phyloP scores from a whole-genome alignment of 2,329 filamentous ascomycete species.

The Fusarium algeriense region DNA sequence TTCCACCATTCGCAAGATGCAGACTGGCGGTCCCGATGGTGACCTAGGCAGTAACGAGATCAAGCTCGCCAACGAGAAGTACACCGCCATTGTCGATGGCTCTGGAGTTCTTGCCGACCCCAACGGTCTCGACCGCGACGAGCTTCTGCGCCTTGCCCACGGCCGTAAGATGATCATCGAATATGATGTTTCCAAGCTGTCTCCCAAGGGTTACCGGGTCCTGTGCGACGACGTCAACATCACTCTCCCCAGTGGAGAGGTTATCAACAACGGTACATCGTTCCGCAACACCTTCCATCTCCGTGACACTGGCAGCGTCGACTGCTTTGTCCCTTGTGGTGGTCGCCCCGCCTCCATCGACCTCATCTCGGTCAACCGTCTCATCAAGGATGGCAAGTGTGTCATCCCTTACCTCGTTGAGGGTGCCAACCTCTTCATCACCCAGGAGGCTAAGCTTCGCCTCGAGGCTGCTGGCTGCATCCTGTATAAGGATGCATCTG shows the following conservation, averaged over 20 bases:
- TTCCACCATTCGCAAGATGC: constrained; percentile 87
- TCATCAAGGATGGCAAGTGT: constrained; percentile 91
- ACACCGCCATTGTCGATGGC: constrained; percentile 95
- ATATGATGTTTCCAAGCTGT: constrained; percentile 88
- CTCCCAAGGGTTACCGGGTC: constrained; percentile 88
- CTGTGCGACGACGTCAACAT: constrained; percentile 92
- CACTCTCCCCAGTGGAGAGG: constrained; percentile 87
- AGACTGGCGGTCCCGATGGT: constrained; percentile 96
- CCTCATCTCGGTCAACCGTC: constrained; percentile 83
- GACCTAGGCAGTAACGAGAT: constrained; percentile 99
- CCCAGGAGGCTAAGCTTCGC: constrained; percentile 95
- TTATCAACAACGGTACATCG: constrained; percentile 88
- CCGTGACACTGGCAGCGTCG: constrained; percentile 79
- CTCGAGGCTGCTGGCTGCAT: constrained; percentile 96
- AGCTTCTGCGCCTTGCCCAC: constrained; percentile 87
- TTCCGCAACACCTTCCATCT: constrained; percentile 99
- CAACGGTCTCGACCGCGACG: constrained; percentile 85
- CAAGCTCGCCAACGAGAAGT: constrained; percentile 93
- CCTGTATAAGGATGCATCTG: constrained; percentile 96
- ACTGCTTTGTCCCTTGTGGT: constrained; percentile 95
- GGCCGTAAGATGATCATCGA: constrained; percentile 89
- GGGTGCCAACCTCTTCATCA: constrained; percentile 98
- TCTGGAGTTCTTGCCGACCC: constrained; percentile 95
- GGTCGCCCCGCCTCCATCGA: constrained; percentile 97
- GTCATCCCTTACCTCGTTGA: constrained; percentile 96